Conservation (phyloP, 306 rosid genomes). For the Prunus salicina region DNA sequence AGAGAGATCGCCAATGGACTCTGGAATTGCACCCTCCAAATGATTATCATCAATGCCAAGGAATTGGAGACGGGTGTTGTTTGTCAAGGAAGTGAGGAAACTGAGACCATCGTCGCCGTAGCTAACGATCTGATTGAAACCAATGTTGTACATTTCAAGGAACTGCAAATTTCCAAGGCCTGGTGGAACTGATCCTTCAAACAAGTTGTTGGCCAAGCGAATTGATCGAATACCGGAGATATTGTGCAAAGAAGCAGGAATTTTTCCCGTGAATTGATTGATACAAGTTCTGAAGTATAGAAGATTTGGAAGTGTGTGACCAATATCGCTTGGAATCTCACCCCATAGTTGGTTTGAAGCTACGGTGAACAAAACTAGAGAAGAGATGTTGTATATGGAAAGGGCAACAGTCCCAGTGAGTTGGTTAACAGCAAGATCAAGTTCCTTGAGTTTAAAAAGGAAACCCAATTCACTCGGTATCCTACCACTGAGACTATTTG, state of each 20-base stretch:
- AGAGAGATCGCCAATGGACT: slow-evolving; percentile 63
- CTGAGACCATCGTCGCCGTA: slow-evolving; percentile 36
- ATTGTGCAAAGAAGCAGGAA: slow-evolving; percentile 71
- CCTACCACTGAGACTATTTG: slow-evolving; percentile 49
- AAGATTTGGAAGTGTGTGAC: slow-evolving; percentile 51
- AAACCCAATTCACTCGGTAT: slow-evolving; percentile 50
- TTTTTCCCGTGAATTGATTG: slow-evolving; percentile 56
- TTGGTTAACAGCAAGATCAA: slow-evolving; percentile 35
- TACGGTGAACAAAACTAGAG: slow-evolving; percentile 36
- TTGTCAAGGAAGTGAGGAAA: slow-evolving; percentile 51
- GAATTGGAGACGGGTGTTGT: slow-evolving; percentile 45
- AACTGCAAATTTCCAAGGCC: slow-evolving; percentile 63
- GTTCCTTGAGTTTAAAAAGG: slow-evolving; percentile 45
- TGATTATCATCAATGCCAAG: slow-evolving; percentile 52
- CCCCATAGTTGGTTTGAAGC: slow-evolving; percentile 70
- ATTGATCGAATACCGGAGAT: slow-evolving; percentile 53
- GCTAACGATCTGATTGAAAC: slow-evolving; percentile 49
- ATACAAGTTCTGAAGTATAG: slow-evolving; percentile 47
- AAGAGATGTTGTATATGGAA: too few relatives aligned
- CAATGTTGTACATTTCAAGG: slow-evolving; percentile 57
- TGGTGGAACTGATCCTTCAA: slow-evolving; percentile 71
- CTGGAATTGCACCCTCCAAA: slow-evolving; percentile 62
- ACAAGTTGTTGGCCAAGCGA: slow-evolving; percentile 39
- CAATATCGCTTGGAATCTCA: slow-evolving; percentile 55
- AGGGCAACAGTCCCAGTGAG: too few relatives aligned